Base-by-base conservation (phyloP, 345 rosid genomes). In the Citrus mangshanensis region DNA sequence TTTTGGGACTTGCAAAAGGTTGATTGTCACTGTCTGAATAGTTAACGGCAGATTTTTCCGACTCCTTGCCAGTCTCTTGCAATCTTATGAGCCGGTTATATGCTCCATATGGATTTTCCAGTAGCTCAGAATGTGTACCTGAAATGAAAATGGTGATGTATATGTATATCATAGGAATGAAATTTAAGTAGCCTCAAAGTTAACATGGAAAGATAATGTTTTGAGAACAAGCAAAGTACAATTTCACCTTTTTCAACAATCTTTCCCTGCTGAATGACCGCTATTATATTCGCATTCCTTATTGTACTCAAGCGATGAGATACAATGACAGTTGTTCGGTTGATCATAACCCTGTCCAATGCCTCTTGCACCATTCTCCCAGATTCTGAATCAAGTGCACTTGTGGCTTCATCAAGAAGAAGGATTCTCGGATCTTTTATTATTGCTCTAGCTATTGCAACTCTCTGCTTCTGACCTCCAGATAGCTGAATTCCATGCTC, bases 401-500 rank as follows among this genome's bases (percentile, higher is more conserved):
- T 91, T 6, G 93, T 91, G 0, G 92, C 97, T 84, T 93, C 97
- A 58, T 91, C 94, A 40, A 93, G 77, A 76, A 93, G 94, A 30
- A 91, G 77, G 72, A 91, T 93, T 73, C 91, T 68, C 2, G 93
- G 97, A 68, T 92, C 88, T 77, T 91, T 91, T 3, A 93, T 68
- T 19, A 89, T 90, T 30, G 97, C 95, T 81, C 95, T 85, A 3
- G 95, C 91, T 71, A 91, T 89, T 0, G 93, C 97, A 3, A 93
- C 79, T 77, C 95, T 89, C 82, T 92, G 97, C 81, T 94, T 92
- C 70, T 92, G 97, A 0, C 98, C 98, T 28, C 97, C 92, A 0
- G 97, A 94, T 21, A 94, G 88, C 81, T 88, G 94, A 30, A 87
- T 88, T 46, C 97, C 98, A 35, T 90, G 97, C 76, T 94, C 97